These are phyloP conservation scores for Coemansia javaensis DNA, from an alignment of 192 early-diverging fungal genomes.

Conservation along the genomic window DNA sequence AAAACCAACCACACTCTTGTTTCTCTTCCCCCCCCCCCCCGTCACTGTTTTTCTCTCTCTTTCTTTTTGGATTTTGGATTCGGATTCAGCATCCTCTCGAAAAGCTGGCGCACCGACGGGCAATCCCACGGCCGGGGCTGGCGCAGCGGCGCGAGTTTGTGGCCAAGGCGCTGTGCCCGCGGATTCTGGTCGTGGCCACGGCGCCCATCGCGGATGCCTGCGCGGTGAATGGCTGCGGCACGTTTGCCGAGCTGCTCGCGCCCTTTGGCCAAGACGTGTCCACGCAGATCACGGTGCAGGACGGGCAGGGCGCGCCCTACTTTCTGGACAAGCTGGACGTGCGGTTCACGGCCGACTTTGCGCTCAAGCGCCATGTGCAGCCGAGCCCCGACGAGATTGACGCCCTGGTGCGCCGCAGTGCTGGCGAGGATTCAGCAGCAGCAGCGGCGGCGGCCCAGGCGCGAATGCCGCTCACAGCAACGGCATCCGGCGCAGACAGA, in stretches of 20 bases:
- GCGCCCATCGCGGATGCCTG: conserved; percentile 21
- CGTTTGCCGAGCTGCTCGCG: conserved; percentile 44
- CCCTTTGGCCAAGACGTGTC: conserved; percentile 50
- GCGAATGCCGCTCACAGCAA: conserved; percentile 8
- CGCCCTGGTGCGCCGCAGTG: conserved; percentile 12
- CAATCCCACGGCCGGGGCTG: conserved; percentile 38
- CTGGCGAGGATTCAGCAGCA: too few species aligned
- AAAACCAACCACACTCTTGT: not conserved
- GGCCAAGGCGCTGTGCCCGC: conserved; percentile 46
- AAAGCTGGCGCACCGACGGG: conserved; percentile 44
- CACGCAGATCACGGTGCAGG: conserved; percentile 50
- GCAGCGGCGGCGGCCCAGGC: conserved; percentile 1
- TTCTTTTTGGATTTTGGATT: not conserved
- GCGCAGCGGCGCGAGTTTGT: conserved; percentile 46
- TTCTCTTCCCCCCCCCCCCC: not conserved
- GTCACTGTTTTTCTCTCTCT: not conserved
- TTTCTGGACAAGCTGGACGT: conserved; percentile 46
- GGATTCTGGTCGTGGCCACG: conserved; percentile 36
- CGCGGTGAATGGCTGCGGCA: conserved; percentile 23
- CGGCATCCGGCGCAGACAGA: conserved; percentile 11
- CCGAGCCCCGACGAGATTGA: conserved; percentile 20
- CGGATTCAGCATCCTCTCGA: not conserved
- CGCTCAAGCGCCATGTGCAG: conserved; percentile 10
- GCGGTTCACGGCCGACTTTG: conserved; percentile 36
- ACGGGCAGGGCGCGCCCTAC: conserved; percentile 48